These are phyloP conservation scores for Scheffersomyces coipomensis DNA, from an alignment of 805 yeast species.

Conservation along the genomic window DNA sequence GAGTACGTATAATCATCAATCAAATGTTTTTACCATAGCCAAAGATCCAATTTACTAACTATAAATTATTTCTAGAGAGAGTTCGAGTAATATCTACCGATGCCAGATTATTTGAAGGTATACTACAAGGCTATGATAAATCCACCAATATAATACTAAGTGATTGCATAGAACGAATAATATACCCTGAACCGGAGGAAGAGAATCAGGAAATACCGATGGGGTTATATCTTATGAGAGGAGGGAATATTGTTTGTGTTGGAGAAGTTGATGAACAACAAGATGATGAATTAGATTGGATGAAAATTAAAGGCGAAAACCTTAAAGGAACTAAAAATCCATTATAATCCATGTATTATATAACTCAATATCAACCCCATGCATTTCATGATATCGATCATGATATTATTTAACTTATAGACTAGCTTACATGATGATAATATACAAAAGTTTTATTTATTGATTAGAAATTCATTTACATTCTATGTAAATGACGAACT, in stretches of 20 bases:
- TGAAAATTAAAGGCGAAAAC: constrained; percentile 25
- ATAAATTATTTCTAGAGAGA: constrained; percentile 23
- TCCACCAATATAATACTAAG: constrained; percentile 59
- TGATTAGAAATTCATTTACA: no score
- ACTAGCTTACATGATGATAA: no score
- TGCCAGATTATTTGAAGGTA: constrained; percentile 43
- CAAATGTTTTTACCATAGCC: not conserved
- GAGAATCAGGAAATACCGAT: constrained; percentile 40
- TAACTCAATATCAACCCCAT: no score
- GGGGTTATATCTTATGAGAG: constrained; percentile 56
- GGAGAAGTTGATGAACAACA: constrained; percentile 49
- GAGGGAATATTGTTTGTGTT: constrained; percentile 56
- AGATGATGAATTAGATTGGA: constrained; percentile 43
- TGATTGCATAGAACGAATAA: constrained; percentile 49
- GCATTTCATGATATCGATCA: no score
- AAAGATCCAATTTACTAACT: constrained; percentile 15
- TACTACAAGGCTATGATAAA: constrained; percentile 59
- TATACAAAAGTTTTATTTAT: no score
- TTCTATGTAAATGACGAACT: no score
- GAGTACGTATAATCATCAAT: constrained; percentile 23
- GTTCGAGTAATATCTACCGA: constrained; percentile 44
- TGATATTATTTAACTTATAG: no score
- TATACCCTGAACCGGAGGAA: constrained; percentile 38
- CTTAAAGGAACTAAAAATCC: constrained; percentile 42
- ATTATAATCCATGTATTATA: constrained; percentile 13